Evolutionary conservation across 345 rosid species (phyloP), one percentile per base, ranked within the genome.

Genomic region (Mercurialis annua): DNA sequence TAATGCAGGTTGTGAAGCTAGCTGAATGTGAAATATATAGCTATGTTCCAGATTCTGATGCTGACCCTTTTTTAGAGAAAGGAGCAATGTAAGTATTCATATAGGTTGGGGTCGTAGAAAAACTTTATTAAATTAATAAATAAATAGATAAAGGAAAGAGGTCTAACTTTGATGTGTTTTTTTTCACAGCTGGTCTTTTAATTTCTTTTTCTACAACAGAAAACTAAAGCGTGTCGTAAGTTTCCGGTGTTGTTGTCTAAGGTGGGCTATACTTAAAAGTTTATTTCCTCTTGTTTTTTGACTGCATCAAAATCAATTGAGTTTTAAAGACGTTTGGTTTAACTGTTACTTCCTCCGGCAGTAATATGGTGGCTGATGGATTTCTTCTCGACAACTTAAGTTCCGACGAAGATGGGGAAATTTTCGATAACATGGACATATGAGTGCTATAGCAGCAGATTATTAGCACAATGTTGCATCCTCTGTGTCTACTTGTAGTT

Each of bases 1-100:
- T 58, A 31, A 14, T 79, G 77, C 92, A 93, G 97, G 98, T 90
- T 51, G 97, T 93, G 51, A 89, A 81, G 72, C 80, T 90, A 61
- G 73, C 85, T 0, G 98, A 93, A 54, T 90, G 98, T 1, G 97
- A 93, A 76, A 87, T 90, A 56, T 93, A 93, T 76, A 92, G 92
- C 65, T 93, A 89, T 67, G 80, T 80, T 62, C 92, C 96, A 26
- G 85, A 87, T 71, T 87, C 87, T 36, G 88, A 90, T 79, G 92
- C 93, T 23, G 90, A 88, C 64, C 97, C 96, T 7, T 84, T 88
- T 68, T 81, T 84, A 30, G 98, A 92, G 81, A 83, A 82, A 74
- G 94, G 96, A 65, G 84, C 89, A 68, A 83, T 93, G 98, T 90
- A 67, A 80, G 89, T 72, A 40, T 27, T 6, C 65, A 17, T 16